A percentile compares a stretch with the other conserved stretches of the same genome.
phyloP scores from a whole-genome alignment of 208 protist species.

The Trypanosoma cruzi region DNA sequence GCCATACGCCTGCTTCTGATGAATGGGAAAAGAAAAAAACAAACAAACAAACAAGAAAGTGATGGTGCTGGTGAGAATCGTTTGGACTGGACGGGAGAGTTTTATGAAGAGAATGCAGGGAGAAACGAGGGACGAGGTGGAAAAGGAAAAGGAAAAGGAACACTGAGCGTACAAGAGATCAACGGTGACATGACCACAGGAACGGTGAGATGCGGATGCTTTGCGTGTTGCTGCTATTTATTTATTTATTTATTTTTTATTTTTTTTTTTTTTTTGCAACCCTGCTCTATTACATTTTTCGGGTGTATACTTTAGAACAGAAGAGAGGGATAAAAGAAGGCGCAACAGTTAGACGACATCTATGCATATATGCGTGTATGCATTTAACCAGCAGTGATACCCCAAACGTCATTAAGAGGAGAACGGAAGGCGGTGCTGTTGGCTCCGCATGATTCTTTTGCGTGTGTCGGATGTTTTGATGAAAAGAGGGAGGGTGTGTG shows the following conservation, averaged over 20 bases:
- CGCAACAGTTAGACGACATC: neutral
- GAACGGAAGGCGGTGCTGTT: no score
- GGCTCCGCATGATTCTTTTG: no score
- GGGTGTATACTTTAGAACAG: neutral
- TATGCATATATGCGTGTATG: neutral
- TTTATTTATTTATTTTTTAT: slow-evolving; percentile 3
- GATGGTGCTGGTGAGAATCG: neutral
- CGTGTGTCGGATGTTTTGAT: no score
- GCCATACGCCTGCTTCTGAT: no score
- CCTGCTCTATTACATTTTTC: neutral
- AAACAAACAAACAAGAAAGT: no score
- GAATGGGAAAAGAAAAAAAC: no score
- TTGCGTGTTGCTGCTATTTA: neutral
- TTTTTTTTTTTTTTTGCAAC: slow-evolving; percentile 12
- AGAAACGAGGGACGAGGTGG: no score
- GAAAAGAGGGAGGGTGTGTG: no score
- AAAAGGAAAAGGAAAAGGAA: no score
- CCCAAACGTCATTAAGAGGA: no score
- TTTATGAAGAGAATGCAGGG: neutral
- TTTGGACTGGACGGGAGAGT: neutral
- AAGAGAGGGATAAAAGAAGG: neutral
- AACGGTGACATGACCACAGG: neutral
- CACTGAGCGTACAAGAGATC: neutral
- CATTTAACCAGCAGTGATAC: no score
- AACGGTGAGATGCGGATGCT: neutral